A percentile compares a stretch with the other conserved stretches of the same genome.
These are phyloP conservation scores for Sapria himalayana DNA, from an alignment of 345 rosid species.

Conservation along the genomic window DNA sequence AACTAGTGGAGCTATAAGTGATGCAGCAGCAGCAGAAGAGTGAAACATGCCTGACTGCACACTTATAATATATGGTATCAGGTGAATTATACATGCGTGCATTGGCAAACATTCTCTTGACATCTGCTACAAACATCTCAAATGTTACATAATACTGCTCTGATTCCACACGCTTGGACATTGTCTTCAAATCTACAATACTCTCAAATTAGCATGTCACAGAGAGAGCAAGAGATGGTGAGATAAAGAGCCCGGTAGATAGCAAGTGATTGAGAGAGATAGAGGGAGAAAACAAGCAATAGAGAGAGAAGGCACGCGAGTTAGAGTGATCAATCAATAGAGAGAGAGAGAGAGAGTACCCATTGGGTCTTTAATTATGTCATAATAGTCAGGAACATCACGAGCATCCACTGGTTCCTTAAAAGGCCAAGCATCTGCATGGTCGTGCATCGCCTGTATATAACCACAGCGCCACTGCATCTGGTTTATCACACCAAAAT, in stretches of 20 bases:
- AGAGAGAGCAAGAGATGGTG: not conserved
- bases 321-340: not conserved
- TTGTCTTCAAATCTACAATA: constrained; percentile 69
- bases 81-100: constrained; percentile 84
- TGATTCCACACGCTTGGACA: constrained; percentile 78
- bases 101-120: constrained; percentile 78
- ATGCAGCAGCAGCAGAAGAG: constrained; percentile 2
- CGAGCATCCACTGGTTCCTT: constrained; percentile 89
- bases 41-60: constrained; percentile 45
- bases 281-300: too few species aligned
- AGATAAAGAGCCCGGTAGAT: constrained; percentile 34
- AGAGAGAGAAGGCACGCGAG: too few species aligned
- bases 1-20: too few species aligned
- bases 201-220: not conserved
- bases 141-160: constrained; percentile 85
- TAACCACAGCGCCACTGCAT: too few species aligned
- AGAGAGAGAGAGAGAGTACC: constrained; percentile 27
- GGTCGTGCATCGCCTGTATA: constrained; percentile 89
- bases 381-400: constrained; percentile 97
- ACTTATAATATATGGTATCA: constrained; percentile 78
- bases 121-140: constrained; percentile 94
- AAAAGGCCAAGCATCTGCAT: constrained; percentile 95
- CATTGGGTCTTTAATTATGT: constrained; percentile 92
- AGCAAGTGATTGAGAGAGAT: too few species aligned
- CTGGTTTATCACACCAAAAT: constrained; percentile 11